Percentiles rank a stretch among this genome's conserved stretches.
Evolutionary conservation across 306 rosid species (phyloP).

Genomic region (Cicer judaicum): DNA sequence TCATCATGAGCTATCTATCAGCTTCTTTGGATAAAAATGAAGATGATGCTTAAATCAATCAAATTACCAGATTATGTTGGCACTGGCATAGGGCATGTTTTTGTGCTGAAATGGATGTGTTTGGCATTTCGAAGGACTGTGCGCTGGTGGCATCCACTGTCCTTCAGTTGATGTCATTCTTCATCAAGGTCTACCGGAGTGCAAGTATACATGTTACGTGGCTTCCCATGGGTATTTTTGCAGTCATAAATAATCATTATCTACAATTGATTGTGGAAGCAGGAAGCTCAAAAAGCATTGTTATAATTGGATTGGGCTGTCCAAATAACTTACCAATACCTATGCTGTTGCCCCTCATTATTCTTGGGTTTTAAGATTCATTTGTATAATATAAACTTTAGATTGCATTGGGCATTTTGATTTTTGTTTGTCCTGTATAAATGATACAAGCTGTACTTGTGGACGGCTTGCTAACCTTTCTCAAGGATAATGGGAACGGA

Average conservation of each 20-base stretch:
- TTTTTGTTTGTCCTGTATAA: background rate
- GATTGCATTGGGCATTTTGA: conserved; percentile 4
- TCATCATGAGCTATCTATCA: conserved; percentile 84
- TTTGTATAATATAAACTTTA: background rate
- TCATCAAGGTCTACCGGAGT: conserved; percentile 30
- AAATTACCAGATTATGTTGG: background rate
- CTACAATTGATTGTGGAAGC: conserved; percentile 29
- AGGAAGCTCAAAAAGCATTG: conserved; percentile 32
- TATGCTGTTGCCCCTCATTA: conserved; percentile 1
- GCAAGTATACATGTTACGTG: conserved; percentile 21
- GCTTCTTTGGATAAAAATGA: conserved; percentile 79
- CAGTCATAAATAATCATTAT: conserved; percentile 25
- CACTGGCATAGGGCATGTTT: conserved; percentile 31
- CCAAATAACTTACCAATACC: background rate
- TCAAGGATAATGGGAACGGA: conserved; percentile 4
- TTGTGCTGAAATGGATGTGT: conserved; percentile 33
- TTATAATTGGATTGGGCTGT: conserved; percentile 9
- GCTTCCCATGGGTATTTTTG: background rate
- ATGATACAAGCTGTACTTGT: background rate
- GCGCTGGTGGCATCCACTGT: conserved; percentile 24
- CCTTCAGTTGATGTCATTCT: conserved; percentile 15
- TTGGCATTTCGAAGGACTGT: conserved; percentile 22
- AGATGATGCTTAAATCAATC: conserved; percentile 47
- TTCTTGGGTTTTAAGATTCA: conserved; percentile 22
- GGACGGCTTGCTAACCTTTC: background rate